These are phyloP conservation scores for Starmerella sirachaensis DNA, from an alignment of 805 yeast genomes.

Conservation along the genomic window DNA sequence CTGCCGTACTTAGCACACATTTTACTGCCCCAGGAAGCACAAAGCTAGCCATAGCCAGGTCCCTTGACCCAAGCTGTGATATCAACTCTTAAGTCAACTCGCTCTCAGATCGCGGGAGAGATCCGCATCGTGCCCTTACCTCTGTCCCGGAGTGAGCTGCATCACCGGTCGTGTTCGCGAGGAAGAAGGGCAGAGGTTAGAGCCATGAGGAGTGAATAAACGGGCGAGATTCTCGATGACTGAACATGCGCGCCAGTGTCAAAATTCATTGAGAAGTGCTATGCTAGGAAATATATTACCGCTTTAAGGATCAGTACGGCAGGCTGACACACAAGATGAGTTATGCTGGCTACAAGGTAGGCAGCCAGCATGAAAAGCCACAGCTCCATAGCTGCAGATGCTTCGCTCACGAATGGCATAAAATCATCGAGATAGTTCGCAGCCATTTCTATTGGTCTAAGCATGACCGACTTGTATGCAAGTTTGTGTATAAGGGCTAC, in stretches of 20 bases:
- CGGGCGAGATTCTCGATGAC: no score
- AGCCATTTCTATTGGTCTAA: slow-evolving; percentile 8
- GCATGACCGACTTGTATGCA: slow-evolving; percentile 8
- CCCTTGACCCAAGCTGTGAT: no score
- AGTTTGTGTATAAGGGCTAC: background rate
- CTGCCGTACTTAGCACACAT: slow-evolving; percentile 35
- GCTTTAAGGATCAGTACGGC: slow-evolving; percentile 5
- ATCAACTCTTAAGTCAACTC: no score
- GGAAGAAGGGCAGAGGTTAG: no score
- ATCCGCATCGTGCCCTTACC: no score
- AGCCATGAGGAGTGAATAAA: no score
- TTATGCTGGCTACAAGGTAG: slow-evolving; percentile 3
- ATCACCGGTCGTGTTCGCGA: no score
- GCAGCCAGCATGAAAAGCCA: slow-evolving; percentile 13
- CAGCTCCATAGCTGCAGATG: slow-evolving; percentile 8
- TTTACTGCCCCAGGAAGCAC: slow-evolving; percentile 57
- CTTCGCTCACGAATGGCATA: slow-evolving; percentile 1
- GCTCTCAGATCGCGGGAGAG: no score
- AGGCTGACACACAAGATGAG: slow-evolving; percentile 9
- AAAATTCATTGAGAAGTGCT: background rate
- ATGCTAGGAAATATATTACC: background rate
- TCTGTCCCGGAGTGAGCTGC: no score
- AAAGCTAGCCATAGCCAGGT: slow-evolving; percentile 1
- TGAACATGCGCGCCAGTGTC: no score
- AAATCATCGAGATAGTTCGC: slow-evolving; percentile 1